phyloP scores from a whole-genome alignment of 164 flowering plant species.

The Aristolochia contorta region DNA sequence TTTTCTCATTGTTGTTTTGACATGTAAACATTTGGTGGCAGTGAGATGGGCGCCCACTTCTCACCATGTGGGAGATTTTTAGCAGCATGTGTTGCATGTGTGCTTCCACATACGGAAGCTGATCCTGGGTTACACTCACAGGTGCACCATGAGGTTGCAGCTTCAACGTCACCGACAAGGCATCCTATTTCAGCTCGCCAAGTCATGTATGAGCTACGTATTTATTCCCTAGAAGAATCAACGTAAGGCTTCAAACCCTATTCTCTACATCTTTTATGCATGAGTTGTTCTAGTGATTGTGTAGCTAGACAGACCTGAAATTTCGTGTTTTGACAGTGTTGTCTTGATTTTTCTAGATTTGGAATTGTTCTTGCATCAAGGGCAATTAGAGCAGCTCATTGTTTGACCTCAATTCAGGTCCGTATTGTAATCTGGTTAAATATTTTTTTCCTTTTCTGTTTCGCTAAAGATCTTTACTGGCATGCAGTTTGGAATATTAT shows the following conservation, averaged over 20 bases:
- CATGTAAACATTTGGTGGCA: constrained; percentile 20
- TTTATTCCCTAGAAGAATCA: constrained; percentile 92
- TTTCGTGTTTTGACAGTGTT: not conserved
- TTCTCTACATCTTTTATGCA: not conserved
- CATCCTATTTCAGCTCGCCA: constrained; percentile 91
- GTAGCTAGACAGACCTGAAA: not conserved
- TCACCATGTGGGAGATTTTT: constrained; percentile 98
- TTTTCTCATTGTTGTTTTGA: constrained; percentile 2
- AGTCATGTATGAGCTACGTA: constrained; percentile 91
- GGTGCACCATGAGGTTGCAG: constrained; percentile 37
- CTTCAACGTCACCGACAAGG: constrained; percentile 86
- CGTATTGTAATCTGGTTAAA: constrained; percentile 12
- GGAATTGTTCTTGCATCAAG: constrained; percentile 84
- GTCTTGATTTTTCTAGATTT: constrained; percentile 40
- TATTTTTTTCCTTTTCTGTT: not conserved
- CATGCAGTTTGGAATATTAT: no score
- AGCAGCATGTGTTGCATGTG: constrained; percentile 97
- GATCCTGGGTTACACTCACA: constrained; percentile 63
- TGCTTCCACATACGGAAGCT: constrained; percentile 67
- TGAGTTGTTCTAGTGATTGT: not conserved
- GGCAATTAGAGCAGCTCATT: constrained; percentile 98
- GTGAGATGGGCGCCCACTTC: constrained; percentile 99
- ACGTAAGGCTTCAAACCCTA: constrained; percentile 40
- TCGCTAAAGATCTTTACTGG: not conserved
- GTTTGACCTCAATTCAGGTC: constrained; percentile 98